Evolutionary conservation across 768 basidiomycete genomes (phyloP), one percentile per base, ranked within the genome.

Genomic region (Tricholoma furcatifolium): DNA sequence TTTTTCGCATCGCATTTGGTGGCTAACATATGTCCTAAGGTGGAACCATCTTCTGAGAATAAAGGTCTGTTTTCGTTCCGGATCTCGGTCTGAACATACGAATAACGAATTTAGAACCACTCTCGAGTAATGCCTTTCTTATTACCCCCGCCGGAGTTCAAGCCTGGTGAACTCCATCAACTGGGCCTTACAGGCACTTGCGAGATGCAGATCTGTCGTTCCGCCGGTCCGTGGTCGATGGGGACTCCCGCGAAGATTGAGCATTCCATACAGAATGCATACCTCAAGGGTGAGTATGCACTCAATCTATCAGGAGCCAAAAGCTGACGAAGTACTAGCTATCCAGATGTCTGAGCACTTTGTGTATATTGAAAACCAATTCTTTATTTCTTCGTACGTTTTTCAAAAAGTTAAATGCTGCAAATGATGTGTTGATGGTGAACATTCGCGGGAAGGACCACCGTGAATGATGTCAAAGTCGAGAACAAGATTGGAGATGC

Each of bases 401-500:
- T 5, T 20, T 10, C 39, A 36, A n/a, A 15, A 23, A n/a, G 18
- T n/a, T 35, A 14, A 23, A 48, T 18, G n/a, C 36, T 32, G 36
- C 11, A 39, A 34, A 34, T 35, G 45, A 39, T 36, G 24, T 15
- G 30, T 31, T 34, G 47, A 58, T 47, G 38, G 17, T 55, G 18
- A 46, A 47, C 62, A 48, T 53, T 47, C 47, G 38, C 41, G 53
- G 43, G 32, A 59, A 91, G 90, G 31, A 98, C 96, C 2, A 74
- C 83, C 2, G 83, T 95, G 11, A 90, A 88, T 57, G 94, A 94
- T 55, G 80, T 91, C 47, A 81, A 81, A 64, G 77, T 98, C 30
- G 93, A 96, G 70, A 99, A 99, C 68, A 82, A 81, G 61, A 97
- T 98, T 43, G 97, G 95, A 31, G 93, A 98, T 65, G 94, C 95